Conservation (phyloP, 2,329 filamentous ascomycete genomes). For the Trichoderma asperellum region DNA sequence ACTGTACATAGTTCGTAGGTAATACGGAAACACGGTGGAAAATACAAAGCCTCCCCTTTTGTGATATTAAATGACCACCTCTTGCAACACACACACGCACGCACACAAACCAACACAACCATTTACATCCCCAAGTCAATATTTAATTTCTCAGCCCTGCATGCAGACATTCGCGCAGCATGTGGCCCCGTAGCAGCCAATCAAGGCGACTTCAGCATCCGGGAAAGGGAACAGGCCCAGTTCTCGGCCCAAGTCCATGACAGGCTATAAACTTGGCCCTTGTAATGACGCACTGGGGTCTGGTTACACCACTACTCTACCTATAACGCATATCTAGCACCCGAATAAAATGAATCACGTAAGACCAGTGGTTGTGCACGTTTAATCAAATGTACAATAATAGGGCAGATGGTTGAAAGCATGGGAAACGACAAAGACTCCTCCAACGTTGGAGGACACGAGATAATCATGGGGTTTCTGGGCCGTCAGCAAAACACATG, state of each 20-base stretch:
- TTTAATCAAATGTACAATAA: background rate
- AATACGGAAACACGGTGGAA: too few species aligned
- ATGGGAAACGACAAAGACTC: background rate
- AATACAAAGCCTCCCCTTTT: background rate
- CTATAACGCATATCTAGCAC: background rate
- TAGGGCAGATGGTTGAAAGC: background rate
- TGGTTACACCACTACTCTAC: background rate
- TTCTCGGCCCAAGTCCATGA: conserved; percentile 16
- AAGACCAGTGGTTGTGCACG: background rate
- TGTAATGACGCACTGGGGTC: background rate
- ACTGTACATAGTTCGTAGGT: background rate
- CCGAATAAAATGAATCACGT: background rate
- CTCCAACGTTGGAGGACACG: background rate
- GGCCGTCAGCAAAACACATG: background rate
- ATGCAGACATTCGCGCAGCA: background rate
- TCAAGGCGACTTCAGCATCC: conserved; percentile 9
- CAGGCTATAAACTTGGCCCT: background rate
- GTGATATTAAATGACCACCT: background rate
- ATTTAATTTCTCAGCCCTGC: conserved; percentile 20
- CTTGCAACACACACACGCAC: background rate
- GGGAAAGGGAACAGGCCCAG: conserved; percentile 26
- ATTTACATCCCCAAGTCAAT: background rate
- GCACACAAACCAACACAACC: background rate
- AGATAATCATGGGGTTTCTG: background rate
- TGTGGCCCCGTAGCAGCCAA: conserved; percentile 14